Conservation (phyloP, 2,329 filamentous ascomycete genomes). For the Nigrograna mackinnonii region DNA sequence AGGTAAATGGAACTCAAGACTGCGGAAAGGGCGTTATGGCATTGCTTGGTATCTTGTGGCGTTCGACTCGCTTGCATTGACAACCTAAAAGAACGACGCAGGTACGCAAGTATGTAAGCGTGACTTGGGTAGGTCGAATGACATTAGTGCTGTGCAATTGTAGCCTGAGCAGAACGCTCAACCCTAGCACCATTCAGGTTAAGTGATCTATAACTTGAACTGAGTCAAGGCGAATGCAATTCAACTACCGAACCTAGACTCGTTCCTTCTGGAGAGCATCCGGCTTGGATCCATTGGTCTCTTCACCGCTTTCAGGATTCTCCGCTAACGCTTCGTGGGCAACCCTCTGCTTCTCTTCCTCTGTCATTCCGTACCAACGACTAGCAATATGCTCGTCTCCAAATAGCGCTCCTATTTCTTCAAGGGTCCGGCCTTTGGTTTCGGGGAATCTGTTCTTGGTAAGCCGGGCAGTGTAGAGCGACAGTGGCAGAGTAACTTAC, state of each 20-base stretch:
- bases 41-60: too few species aligned
- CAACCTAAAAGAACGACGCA: too few species aligned
- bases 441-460: constrained; percentile 10
- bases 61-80: too few species aligned
- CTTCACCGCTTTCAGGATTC: constrained; percentile 6
- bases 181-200: neutral
- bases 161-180: neutral
- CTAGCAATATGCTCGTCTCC: constrained; percentile 13
- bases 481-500: constrained; percentile 4
- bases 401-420: constrained; percentile 15
- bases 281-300: neutral
- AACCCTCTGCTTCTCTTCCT: constrained; percentile 12
- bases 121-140: too few species aligned
- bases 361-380: constrained; percentile 12
- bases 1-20: too few species aligned
- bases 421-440: constrained; percentile 11
- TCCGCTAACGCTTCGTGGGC: constrained; percentile 10
- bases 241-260: too few species aligned
- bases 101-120: too few species aligned
- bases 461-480: neutral
- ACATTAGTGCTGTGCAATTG: neutral
- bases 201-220: too few species aligned
- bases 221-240: too few species aligned
- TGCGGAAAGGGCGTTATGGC: too few species aligned
- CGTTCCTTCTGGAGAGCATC: neutral